A percentile compares a stretch with the other conserved stretches of the same genome.
Conservation (phyloP, 176 grass and related monocot species). For the Carex parvula region DNA sequence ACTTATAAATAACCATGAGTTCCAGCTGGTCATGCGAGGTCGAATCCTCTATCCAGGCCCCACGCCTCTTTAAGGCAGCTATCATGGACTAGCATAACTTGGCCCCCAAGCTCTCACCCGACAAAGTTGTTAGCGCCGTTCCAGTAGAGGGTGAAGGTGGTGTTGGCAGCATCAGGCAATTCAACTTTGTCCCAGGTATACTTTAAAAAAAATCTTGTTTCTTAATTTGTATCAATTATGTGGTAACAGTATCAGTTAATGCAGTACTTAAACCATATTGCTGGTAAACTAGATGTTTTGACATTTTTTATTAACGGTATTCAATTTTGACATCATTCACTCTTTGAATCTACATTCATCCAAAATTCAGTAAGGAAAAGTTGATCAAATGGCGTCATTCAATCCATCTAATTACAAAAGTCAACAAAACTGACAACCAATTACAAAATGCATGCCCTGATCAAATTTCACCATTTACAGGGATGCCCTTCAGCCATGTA, state of each 20-base stretch:
- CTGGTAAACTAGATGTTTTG: not conserved
- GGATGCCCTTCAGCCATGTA: conserved; percentile 39
- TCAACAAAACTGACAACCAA: not conserved
- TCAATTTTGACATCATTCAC: too few species aligned
- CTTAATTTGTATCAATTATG: not conserved
- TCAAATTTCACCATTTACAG: conserved; percentile 24
- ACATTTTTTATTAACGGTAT: not conserved
- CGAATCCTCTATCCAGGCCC: conserved; percentile 37
- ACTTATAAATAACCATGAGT: not conserved
- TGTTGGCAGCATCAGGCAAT: conserved; percentile 57
- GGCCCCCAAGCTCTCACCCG: conserved; percentile 46
- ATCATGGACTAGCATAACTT: conserved; percentile 72
- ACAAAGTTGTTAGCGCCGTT: conserved; percentile 48
- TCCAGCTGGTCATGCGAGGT: conserved; percentile 52
- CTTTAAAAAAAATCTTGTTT: not conserved
- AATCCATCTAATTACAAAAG: not conserved
- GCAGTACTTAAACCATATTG: not conserved
- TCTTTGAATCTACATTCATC: too few species aligned
- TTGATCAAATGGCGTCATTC: not conserved
- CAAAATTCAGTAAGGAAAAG: too few species aligned
- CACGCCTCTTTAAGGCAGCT: conserved; percentile 59
- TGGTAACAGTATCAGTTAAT: too few species aligned
- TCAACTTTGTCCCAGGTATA: conserved; percentile 84
- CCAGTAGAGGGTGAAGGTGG: conserved; percentile 39
- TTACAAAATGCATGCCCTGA: not conserved